A percentile compares a stretch with the other conserved stretches of the same genome.
Conservation (phyloP, 805 yeast species). For the Citeromyces matritensis region DNA sequence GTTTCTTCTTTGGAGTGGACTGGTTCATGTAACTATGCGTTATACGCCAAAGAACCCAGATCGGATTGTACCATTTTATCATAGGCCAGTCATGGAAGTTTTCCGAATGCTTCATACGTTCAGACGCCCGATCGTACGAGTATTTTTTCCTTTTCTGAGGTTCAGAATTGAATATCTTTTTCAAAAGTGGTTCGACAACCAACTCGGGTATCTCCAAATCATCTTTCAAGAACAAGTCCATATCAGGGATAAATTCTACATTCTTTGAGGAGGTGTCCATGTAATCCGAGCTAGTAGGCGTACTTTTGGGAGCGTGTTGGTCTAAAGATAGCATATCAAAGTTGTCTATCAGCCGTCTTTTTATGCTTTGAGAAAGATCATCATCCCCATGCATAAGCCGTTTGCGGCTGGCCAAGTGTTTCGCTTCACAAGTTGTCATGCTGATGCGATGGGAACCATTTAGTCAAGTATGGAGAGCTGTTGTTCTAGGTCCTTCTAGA, state of each 20-base stretch:
- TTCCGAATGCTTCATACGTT: conserved; percentile 6
- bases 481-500: too few relatives aligned
- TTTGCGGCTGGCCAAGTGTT: too few relatives aligned
- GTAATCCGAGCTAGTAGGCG: too few relatives aligned
- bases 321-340: too few relatives aligned
- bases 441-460: too few relatives aligned
- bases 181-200: conserved; percentile 1
- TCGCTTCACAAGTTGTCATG: too few relatives aligned
- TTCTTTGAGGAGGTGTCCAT: too few relatives aligned
- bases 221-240: conserved; percentile 3
- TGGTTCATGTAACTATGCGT: conserved; percentile 6
- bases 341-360: too few relatives aligned
- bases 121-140: conserved; percentile 2
- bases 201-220: conserved; percentile 6
- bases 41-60: conserved; percentile 2
- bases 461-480: too few relatives aligned
- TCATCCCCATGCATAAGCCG: too few relatives aligned
- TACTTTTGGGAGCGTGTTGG: too few relatives aligned
- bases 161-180: conserved; percentile 4
- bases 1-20: background rate
- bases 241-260: background rate
- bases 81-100: conserved; percentile 8
- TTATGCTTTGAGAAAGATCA: too few relatives aligned
- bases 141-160: background rate
- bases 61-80: conserved; percentile 11